These are phyloP conservation scores for Annona cherimola DNA, from an alignment of 164 flowering plant genomes.

Conservation along the genomic window DNA sequence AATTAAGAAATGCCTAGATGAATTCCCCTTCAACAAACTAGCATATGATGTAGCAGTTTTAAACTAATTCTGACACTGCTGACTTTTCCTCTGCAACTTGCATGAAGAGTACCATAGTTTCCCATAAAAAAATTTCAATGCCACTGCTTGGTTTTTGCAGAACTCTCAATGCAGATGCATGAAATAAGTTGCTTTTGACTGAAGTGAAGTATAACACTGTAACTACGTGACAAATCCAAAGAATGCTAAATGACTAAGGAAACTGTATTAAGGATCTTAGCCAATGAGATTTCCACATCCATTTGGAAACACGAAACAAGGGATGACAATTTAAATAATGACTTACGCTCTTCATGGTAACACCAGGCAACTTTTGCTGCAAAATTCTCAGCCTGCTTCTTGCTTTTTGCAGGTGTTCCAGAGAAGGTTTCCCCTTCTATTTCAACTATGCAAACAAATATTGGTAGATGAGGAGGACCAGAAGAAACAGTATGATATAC, in stretches of 20 bases:
- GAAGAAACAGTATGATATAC: slow-evolving; percentile 30
- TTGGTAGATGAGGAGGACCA: slow-evolving; percentile 36
- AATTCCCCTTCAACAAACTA: background rate
- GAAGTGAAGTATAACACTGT: background rate
- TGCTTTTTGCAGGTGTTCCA: slow-evolving; percentile 42
- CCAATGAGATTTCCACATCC: background rate
- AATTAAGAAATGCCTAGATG: background rate
- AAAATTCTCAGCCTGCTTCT: slow-evolving; percentile 52
- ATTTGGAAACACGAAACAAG: background rate
- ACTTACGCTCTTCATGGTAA: slow-evolving; percentile 37
- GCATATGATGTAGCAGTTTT: too few relatives aligned
- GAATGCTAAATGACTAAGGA: too few relatives aligned
- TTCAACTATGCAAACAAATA: slow-evolving; percentile 40
- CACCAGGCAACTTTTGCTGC: slow-evolving; percentile 57
- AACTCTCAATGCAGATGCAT: too few relatives aligned
- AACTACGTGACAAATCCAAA: background rate
- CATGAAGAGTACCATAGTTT: too few relatives aligned
- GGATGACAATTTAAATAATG: background rate
- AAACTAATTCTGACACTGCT: too few relatives aligned
- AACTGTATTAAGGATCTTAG: background rate
- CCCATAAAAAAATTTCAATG: too few relatives aligned
- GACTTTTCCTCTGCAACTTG: too few relatives aligned
- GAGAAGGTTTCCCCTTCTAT: slow-evolving; percentile 31
- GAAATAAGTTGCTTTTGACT: too few relatives aligned
- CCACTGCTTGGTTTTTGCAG: too few relatives aligned